Conservation (phyloP, 495 filamentous ascomycete species). For the Daldinia loculata region DNA sequence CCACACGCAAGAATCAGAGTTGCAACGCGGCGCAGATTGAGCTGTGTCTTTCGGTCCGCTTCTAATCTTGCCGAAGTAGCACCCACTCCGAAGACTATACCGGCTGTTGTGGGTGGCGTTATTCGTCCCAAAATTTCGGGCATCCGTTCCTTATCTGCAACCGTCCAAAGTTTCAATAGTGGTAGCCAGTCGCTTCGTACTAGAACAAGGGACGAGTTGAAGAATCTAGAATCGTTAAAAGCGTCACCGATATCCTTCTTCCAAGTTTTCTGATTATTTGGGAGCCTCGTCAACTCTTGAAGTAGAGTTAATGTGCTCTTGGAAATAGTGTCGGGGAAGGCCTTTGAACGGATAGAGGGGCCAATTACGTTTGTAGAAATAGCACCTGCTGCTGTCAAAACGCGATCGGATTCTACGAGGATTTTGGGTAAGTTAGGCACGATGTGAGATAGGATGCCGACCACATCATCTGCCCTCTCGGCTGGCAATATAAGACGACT, state of each 20-base stretch:
- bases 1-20: constrained; percentile 76
- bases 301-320: constrained; percentile 74
- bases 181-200: constrained; percentile 81
- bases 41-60: constrained; percentile 90
- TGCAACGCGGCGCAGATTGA: constrained; percentile 86
- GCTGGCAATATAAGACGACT: constrained; percentile 22
- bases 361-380: constrained; percentile 86
- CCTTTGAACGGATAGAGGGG: constrained; percentile 82
- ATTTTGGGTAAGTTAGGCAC: constrained; percentile 86
- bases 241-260: constrained; percentile 91
- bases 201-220: constrained; percentile 69
- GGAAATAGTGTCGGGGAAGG: constrained; percentile 87
- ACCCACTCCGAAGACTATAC: constrained; percentile 97
- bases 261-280: constrained; percentile 87
- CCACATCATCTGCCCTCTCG: constrained; percentile 74
- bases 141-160: constrained; percentile 88
- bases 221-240: constrained; percentile 89
- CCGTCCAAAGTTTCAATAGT: constrained; percentile 80
- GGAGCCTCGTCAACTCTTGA: constrained; percentile 76
- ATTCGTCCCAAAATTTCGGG: constrained; percentile 80
- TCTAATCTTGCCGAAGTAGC: constrained; percentile 93
- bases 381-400: constrained; percentile 75
- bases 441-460: constrained; percentile 79
- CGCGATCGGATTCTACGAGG: constrained; percentile 83
- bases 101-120: constrained; percentile 88